Evolutionary conservation across 768 basidiomycete species (phyloP).

Genomic region (Tulasnella calospora): DNA sequence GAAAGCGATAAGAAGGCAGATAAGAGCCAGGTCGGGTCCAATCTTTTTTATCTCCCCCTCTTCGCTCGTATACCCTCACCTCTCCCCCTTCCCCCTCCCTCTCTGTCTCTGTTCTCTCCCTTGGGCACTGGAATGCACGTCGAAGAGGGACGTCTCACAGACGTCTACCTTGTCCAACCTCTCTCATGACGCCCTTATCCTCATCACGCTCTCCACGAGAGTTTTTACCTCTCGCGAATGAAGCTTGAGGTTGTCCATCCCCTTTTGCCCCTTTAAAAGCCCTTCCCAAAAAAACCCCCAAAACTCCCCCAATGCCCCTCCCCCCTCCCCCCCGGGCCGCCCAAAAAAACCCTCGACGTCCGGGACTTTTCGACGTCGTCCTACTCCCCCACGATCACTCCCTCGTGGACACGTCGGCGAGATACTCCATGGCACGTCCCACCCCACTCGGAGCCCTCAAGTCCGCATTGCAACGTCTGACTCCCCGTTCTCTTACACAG

Average conservation of each 20-base stretch:
- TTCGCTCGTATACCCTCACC: not conserved
- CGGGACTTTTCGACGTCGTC: not conserved
- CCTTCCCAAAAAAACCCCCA: not conserved
- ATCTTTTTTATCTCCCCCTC: not conserved
- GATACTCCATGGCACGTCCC: not conserved
- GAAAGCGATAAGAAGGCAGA: slow-evolving; percentile 10
- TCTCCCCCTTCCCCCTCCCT: not conserved
- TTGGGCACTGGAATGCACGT: not conserved
- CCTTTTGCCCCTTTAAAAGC: not conserved
- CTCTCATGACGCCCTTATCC: not conserved
- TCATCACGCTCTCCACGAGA: not conserved
- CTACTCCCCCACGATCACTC: not conserved
- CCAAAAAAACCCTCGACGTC: not conserved
- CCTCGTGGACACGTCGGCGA: not conserved
- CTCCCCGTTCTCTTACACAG: not conserved
- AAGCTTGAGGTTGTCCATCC: not conserved
- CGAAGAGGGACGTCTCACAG: not conserved
- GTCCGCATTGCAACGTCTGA: not conserved
- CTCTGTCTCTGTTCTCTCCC: not conserved
- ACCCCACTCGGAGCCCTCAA: not conserved
- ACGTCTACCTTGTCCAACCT: not conserved
- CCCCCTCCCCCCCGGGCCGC: not conserved
- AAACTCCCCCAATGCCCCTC: not conserved
- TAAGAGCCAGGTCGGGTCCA: not conserved
- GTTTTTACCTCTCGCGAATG: not conserved